Evolutionary conservation across 352 stramenopile species (phyloP), one percentile per base, ranked within the genome.

Genomic region (Chrysophaeum taylorii): DNA sequence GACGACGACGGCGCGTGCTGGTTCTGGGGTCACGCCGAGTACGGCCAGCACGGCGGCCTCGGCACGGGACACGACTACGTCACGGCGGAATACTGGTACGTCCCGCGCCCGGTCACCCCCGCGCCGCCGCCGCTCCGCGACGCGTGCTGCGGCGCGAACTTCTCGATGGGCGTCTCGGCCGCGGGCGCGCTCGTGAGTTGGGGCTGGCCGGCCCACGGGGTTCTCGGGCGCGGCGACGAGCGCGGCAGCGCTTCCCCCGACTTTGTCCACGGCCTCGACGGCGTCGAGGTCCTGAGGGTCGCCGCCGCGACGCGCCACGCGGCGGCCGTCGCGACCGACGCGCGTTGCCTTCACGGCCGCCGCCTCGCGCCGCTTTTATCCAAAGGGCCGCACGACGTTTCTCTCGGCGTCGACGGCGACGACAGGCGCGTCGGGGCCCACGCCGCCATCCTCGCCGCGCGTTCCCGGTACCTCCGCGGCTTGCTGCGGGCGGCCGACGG

Each of bases 1-100:
- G 31, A 64, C 48, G 70, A 36, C 31, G 66, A 52, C 25, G 75
- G 73, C 16, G 41, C 29, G 16, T 52, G 74, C n/a, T 75, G 69
- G 41, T 62, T 62, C 67, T 79, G 43, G 35, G 76, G 76, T 21
- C 73, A 79, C 71, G 50, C 70, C 16, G 76, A 81, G 71, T 81
- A 81, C 70, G 69, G 68, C 38, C 76, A 81, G 53, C 69, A 74
- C 52, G 76, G 71, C 48, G 52, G 33, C 54, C 60, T 63, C 36
- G 54, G 71, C 42, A 70, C 12, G 14, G 2, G 2, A 5, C 12
- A 42, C 64, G 41, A 68, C 52, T 73, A 74, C 45, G 64, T 73
- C 14, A 27, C 57, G n/a, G 69, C 36, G 31, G 36, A 73, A 2
- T 73, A 76, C 54, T 78, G 66, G 54, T 72, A 57, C 48, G 67